Conservation (phyloP, 805 yeast genomes). For the Hanseniaspora occidentalis region DNA sequence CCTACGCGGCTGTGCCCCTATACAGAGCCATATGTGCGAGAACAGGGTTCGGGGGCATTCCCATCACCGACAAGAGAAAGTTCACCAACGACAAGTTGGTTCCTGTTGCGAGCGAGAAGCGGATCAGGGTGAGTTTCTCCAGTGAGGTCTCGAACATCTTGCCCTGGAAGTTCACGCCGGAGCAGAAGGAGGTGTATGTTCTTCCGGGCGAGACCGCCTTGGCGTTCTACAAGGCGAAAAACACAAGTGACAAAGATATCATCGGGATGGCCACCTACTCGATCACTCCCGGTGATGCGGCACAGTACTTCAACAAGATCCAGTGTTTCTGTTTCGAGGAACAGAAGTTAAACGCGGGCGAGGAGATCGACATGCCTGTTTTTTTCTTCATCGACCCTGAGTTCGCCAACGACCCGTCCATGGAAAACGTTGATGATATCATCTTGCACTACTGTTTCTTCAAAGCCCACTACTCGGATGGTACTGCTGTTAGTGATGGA, state of each 20-base stretch:
- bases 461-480: slow-evolving; percentile 37
- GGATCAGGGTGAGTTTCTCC: slow-evolving; percentile 77
- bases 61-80: slow-evolving; percentile 69
- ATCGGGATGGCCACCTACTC: slow-evolving; percentile 98
- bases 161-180: slow-evolving; percentile 94
- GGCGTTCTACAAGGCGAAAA: slow-evolving; percentile 89
- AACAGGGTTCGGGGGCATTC: slow-evolving; percentile 94
- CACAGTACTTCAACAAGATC: slow-evolving; percentile 91
- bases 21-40: slow-evolving; percentile 86
- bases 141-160: slow-evolving; percentile 81
- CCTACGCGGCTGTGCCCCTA: slow-evolving; percentile 86
- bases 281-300: slow-evolving; percentile 91
- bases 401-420: slow-evolving; percentile 80
- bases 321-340: slow-evolving; percentile 98
- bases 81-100: slow-evolving; percentile 79
- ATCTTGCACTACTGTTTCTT: slow-evolving; percentile 89
- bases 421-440: slow-evolving; percentile 83
- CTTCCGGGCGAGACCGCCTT: slow-evolving; percentile 97
- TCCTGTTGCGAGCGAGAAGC: slow-evolving; percentile 75
- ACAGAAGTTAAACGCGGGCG: slow-evolving; percentile 86
- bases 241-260: slow-evolving; percentile 73
- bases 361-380: slow-evolving; percentile 97
- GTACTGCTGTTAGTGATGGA: slow-evolving; percentile 23
- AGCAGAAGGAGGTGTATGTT: slow-evolving; percentile 83
- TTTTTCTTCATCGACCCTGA: slow-evolving; percentile 96